Percentiles rank a stretch among this genome's conserved stretches.
phyloP scores from a whole-genome alignment of 306 rosid species.

The Dalbergia cultrata region DNA sequence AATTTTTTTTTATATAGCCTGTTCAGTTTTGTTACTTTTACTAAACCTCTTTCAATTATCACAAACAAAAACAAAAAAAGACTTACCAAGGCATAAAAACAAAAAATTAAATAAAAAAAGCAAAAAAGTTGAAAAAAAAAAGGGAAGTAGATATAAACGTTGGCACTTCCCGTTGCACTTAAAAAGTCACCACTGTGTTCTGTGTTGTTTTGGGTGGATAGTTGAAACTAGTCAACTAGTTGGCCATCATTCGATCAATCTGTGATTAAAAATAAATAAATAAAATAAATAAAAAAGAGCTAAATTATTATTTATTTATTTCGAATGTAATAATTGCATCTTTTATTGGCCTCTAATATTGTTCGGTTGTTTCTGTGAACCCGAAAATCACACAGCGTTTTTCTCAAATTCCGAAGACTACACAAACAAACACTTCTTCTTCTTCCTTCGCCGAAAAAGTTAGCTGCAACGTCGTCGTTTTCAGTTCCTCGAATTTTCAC shows the following conservation, averaged over 20 bases:
- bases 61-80: not conserved
- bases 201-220: not conserved
- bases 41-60: not conserved
- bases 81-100: not conserved
- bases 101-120: slow-evolving; percentile 3
- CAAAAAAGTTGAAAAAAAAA: not conserved
- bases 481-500: not conserved
- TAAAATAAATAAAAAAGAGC: not conserved
- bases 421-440: not conserved
- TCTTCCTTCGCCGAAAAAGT: not conserved
- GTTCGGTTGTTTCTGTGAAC: slow-evolving; percentile 18
- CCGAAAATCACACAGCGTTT: not conserved
- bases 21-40: no score
- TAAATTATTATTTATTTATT: not conserved
- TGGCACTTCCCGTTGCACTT: slow-evolving; percentile 39
- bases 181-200: not conserved
- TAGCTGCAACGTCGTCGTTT: not conserved
- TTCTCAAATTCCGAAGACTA: not conserved
- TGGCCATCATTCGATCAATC: not conserved
- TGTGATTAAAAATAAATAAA: not conserved
- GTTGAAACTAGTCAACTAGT: slow-evolving; percentile 1
- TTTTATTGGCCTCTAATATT: not conserved
- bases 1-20: no score
- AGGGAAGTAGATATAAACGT: slow-evolving; percentile 11
- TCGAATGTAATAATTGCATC: not conserved